Base-by-base conservation (phyloP, 768 basidiomycete genomes). In the Neoboletus subvelutipes region DNA sequence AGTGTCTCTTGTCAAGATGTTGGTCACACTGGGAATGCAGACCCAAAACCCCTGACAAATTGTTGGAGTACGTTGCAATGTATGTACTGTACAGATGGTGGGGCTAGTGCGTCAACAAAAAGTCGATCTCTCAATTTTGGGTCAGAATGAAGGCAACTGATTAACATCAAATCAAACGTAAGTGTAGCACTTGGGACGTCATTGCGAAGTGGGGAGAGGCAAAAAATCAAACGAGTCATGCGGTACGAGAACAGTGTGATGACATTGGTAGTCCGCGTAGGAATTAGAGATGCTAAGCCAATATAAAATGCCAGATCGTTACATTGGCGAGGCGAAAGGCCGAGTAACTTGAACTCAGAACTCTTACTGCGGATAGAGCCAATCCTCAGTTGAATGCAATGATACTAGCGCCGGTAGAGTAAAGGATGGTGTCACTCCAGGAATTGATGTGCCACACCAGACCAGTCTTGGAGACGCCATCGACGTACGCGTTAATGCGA, bases 401-500 rank as follows among this genome's bases (percentile, higher is more conserved):
- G 22, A 36, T 18, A 7, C 48, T 49, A 11, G 24, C 34, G 2
- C 48, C 22, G 22, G 48, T 34, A 2, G 48, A 18, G 33, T 36
- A 49, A 24, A 49, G 33, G 20, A 60, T 10, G 1, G 61, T 58
- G 18, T 58, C 52, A 1, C 0, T 0, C 61, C 64, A 66, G 12
- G 61, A n/a, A 49, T 66, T 49, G 13, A 66, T 52, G 2, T 49
- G 47, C 47, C 22, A 34, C 34, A 49, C 33, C 46, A 65, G n/a
- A 26, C 55, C 20, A 31, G 22, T 45, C 47, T 24, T 46, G 15
- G 55, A 47, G 51, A 60, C 45, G 0, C 28, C 46, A n/a, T 64
- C 43, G 0, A 60, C 64, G 10, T 63, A 64, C 5, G 64, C 26
- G 0, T 31, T 41, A 12, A 66, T 5, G 22, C 65, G 64, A 15